Evolutionary conservation across 331 rosid species (phyloP), one percentile per base, ranked within the genome.

Genomic region (Quercus tomentella): DNA sequence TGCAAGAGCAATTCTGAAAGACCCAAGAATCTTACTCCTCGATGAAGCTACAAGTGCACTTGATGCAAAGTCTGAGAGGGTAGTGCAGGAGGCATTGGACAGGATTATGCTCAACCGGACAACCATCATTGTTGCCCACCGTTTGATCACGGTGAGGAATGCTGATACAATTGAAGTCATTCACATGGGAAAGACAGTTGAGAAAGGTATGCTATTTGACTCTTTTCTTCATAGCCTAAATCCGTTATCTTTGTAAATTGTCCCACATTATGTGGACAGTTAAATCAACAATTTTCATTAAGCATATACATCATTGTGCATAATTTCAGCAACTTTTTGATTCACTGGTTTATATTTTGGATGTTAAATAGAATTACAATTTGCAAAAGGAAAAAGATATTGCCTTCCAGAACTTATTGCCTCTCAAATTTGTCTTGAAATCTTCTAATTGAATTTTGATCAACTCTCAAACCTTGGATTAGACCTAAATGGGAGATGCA

Each of bases 91-190:
- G 71, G 98, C 98, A 70, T 33, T 87, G 72, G 88, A 84, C 41
- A 76, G 82, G 25, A 80, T 88, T 9, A 90, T 89, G 90, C 62
- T 84, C 23, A 86, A 84, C 54, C 80, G 97, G 73, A 92, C 94
- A 20, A 92, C 97, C 4, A 81, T 92, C 22, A 81, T 92, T 12
- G 97, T 92, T 56, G 97, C 97, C 1, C 97, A 90, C 76, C 92
- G 94, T 23, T 78, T 92, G 79, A 88, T 85, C 77, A 92, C 97
- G 0, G 83, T 92, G 60, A 90, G 82, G 68, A 90, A 90, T 74
- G 91, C 93, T 61, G 87, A 92, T 67, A 85, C 65, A 69, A 92
- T 92, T 28, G 92, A 89, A 12, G 97, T 92, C 22, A 85, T 92
- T 81, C 94, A 92, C 10, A 80, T 56, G 70, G 94, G 94, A 22